phyloP scores from a whole-genome alignment of 2,329 filamentous ascomycete genomes.

The Colletotrichum sp. region DNA sequence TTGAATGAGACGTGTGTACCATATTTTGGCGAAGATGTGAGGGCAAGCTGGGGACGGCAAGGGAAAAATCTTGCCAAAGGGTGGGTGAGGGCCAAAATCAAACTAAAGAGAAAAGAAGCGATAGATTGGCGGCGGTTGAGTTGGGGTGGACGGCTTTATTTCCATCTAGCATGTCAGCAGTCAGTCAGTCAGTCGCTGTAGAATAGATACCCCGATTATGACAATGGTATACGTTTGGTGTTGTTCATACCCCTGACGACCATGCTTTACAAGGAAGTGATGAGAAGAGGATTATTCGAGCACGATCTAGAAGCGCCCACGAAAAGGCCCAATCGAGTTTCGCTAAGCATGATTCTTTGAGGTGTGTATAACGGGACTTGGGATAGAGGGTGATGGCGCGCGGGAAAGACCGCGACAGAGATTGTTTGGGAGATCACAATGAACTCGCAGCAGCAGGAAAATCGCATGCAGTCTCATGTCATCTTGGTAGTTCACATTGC shows the following conservation, averaged over 20 bases:
- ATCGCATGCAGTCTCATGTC: too few relatives aligned
- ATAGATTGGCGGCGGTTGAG: neutral
- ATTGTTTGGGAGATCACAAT: too few relatives aligned
- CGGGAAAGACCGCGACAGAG: too few relatives aligned
- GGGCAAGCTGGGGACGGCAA: neutral
- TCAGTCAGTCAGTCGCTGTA: slow-evolving; percentile 29
- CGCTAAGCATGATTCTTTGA: too few relatives aligned
- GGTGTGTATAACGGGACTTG: too few relatives aligned
- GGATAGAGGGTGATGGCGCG: too few relatives aligned
- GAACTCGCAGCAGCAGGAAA: too few relatives aligned
- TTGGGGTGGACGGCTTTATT: neutral
- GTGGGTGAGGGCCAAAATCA: neutral
- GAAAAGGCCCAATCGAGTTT: rapidly evolving
- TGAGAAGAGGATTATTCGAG: rapidly evolving
- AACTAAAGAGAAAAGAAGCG: neutral
- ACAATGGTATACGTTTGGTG: slow-evolving; percentile 12
- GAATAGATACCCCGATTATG: slow-evolving; percentile 47
- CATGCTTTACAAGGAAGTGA: neutral
- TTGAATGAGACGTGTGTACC: neutral
- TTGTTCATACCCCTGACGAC: neutral
- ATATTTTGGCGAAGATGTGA: neutral
- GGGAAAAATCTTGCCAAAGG: neutral
- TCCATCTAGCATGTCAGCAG: neutral
- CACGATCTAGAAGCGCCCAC: neutral
- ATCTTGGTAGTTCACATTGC: too few relatives aligned